These are phyloP conservation scores for Simplicillium sp. DNA, from an alignment of 2,329 filamentous ascomycete genomes.

Conservation along the genomic window DNA sequence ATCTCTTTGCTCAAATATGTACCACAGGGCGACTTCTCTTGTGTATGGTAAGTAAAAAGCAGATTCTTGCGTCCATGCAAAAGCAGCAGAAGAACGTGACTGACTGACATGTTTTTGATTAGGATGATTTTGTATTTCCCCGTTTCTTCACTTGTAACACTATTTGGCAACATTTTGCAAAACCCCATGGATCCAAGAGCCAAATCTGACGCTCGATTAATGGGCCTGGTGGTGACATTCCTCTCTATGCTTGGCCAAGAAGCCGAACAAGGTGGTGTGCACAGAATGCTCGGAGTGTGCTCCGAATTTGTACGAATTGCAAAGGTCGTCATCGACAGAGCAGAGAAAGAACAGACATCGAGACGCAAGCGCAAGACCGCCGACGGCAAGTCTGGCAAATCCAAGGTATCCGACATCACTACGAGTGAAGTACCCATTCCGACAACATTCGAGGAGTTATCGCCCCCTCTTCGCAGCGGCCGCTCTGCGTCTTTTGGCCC, in stretches of 20 bases:
- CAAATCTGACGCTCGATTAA: slow-evolving; percentile 78
- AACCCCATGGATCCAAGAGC: slow-evolving; percentile 86
- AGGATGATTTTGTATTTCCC: slow-evolving; percentile 94
- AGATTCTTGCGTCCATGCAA: neutral
- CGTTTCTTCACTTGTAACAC: slow-evolving; percentile 84
- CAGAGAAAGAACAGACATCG: slow-evolving; percentile 72
- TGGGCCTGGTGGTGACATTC: slow-evolving; percentile 90
- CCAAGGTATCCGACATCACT: neutral
- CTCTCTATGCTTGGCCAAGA: slow-evolving; percentile 82
- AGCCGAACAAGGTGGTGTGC: slow-evolving; percentile 80
- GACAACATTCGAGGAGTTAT: slow-evolving; percentile 14
- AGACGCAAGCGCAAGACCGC: slow-evolving; percentile 72
- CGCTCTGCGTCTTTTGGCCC: slow-evolving; percentile 14
- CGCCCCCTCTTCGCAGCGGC: slow-evolving; percentile 15
- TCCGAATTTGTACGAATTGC: slow-evolving; percentile 96
- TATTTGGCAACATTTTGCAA: slow-evolving; percentile 94
- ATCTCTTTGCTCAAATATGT: slow-evolving; percentile 95
- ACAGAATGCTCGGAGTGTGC: slow-evolving; percentile 88
- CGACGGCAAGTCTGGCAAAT: neutral
- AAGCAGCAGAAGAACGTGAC: neutral
- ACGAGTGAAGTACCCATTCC: slow-evolving; percentile 6
- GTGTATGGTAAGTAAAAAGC: slow-evolving; percentile 69
- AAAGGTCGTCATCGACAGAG: slow-evolving; percentile 80
- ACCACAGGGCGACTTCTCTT: slow-evolving; percentile 87
- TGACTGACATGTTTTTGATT: slow-evolving; percentile 15